These are phyloP conservation scores for Ajuga reptans DNA, from an alignment of 305 asterid genomes.

Conservation along the genomic window DNA sequence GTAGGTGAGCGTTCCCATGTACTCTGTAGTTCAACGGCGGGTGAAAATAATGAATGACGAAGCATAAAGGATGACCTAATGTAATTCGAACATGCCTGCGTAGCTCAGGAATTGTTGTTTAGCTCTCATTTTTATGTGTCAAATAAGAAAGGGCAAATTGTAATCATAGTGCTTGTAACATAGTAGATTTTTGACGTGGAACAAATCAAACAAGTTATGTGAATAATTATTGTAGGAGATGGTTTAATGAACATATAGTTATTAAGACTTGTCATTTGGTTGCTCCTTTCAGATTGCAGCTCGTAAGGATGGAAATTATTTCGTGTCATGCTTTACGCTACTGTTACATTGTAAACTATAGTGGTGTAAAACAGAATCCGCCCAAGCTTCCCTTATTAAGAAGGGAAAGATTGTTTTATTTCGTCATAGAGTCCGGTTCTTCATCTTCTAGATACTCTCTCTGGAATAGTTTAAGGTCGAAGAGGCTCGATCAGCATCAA, in stretches of 20 bases:
- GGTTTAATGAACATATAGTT: background rate
- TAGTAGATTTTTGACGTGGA: too few species aligned
- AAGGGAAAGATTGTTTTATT: constrained; percentile 20
- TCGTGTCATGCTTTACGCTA: constrained; percentile 34
- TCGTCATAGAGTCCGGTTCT: constrained; percentile 19
- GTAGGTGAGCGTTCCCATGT: too few species aligned
- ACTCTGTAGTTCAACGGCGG: too few species aligned
- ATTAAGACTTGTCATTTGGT: constrained; percentile 9
- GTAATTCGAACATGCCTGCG: too few species aligned
- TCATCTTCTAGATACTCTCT: constrained; percentile 23
- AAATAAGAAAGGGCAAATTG: too few species aligned
- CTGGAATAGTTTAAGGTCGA: constrained; percentile 23
- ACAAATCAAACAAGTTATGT: too few species aligned
- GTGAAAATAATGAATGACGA: too few species aligned
- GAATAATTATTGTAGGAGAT: too few species aligned
- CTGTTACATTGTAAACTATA: constrained; percentile 25
- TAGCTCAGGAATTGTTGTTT: too few species aligned
- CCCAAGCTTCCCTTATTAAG: constrained; percentile 28
- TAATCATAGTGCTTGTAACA: too few species aligned
- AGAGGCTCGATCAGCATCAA: constrained; percentile 15
- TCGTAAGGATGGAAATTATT: constrained; percentile 43
- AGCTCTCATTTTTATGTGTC: too few species aligned
- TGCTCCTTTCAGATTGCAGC: constrained; percentile 30
- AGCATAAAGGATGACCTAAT: too few species aligned
- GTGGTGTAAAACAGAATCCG: constrained; percentile 24